Evolutionary conservation across 352 stramenopile species (phyloP), one percentile per base, ranked within the genome.

Genomic region (Stephanocyclus meneghinianus): DNA sequence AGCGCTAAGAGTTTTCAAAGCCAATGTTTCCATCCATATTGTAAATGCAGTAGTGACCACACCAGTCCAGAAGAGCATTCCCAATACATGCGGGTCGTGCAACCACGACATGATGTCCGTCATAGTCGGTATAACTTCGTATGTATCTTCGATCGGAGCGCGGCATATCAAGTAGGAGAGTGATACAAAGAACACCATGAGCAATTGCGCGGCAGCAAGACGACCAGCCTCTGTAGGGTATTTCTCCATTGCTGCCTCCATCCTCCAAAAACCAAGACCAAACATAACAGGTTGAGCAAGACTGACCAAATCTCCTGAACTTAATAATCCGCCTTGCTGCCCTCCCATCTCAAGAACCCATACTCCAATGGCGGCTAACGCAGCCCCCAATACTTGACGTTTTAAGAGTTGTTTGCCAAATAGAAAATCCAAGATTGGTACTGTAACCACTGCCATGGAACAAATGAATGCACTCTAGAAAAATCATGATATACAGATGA

Each of bases 211-310:
- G 8, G 88, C 80, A 13, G 84, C 90, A 18, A 86, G 71, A 16
- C 83, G 66, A 35, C 53, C 67, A 2, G 84, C 88, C 55, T 91
- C 67, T 18, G 79, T 69, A 4, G 84, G 80, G 66, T 76, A 88
- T 44, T 76, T 81, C 2, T 82, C 42, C 86, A 91, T 90, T 6
- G 79, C 79, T 11, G 67, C 37, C 78, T 93, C 88, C 81, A 93
- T 90, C 55, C 78, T 83, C 88, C 88, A 93, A 82, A 93, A 93
- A 0, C 74, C 85, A 30, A 91, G 61, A n/a, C 88, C 88, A 83
- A 91, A 93, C 50, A 77, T 55, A 10, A 91, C n/a, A 6, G 87
- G 87, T 70, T 91, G 84, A 6, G 91, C 37, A 26, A 90, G 61
- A 32, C 68, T 84, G 1, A 82, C 53, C 7, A 85, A 8, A 45